These are phyloP conservation scores for Huntiella moniliformis DNA, from an alignment of 2,329 filamentous ascomycete species.

Conservation along the genomic window DNA sequence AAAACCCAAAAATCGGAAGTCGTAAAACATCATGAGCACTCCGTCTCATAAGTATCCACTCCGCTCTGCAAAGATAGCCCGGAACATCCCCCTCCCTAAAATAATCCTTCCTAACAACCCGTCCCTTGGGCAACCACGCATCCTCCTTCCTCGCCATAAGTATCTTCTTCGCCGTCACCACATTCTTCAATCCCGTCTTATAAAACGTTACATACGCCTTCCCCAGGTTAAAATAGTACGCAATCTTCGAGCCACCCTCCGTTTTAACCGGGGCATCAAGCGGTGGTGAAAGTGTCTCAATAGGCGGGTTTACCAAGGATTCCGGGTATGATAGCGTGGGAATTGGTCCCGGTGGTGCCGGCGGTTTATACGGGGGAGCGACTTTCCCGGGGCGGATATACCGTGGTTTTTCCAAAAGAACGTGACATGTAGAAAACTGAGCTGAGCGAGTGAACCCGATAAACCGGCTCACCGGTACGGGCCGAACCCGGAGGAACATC, in stretches of 20 bases:
- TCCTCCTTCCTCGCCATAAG: slow-evolving; percentile 16
- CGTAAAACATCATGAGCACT: slow-evolving; percentile 55
- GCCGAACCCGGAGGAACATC: too few species aligned
- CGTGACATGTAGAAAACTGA: too few species aligned
- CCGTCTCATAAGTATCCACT: slow-evolving; percentile 52
- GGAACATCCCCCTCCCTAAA: slow-evolving; percentile 49
- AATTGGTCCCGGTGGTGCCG: neutral
- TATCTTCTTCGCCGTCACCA: slow-evolving; percentile 46
- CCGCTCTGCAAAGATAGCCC: slow-evolving; percentile 34
- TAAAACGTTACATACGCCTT: slow-evolving; percentile 72
- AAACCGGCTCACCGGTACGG: too few species aligned
- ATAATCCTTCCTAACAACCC: slow-evolving; percentile 19
- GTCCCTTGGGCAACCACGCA: slow-evolving; percentile 27
- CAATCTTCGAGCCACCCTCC: slow-evolving; percentile 22
- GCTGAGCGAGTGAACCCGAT: too few species aligned
- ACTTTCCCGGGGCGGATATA: neutral
- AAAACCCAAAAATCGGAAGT: slow-evolving; percentile 56
- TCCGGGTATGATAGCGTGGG: slow-evolving; percentile 4
- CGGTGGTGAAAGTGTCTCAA: slow-evolving; percentile 51
- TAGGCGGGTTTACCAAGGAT: slow-evolving; percentile 45
- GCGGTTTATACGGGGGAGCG: neutral
- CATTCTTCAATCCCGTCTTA: slow-evolving; percentile 61
- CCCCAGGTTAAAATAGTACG: slow-evolving; percentile 42
- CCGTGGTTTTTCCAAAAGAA: too few species aligned
- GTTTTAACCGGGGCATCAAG: slow-evolving; percentile 37